These are phyloP conservation scores for Chlorella vulgaris DNA, from an alignment of 139 green algal genomes.

Conservation along the genomic window DNA sequence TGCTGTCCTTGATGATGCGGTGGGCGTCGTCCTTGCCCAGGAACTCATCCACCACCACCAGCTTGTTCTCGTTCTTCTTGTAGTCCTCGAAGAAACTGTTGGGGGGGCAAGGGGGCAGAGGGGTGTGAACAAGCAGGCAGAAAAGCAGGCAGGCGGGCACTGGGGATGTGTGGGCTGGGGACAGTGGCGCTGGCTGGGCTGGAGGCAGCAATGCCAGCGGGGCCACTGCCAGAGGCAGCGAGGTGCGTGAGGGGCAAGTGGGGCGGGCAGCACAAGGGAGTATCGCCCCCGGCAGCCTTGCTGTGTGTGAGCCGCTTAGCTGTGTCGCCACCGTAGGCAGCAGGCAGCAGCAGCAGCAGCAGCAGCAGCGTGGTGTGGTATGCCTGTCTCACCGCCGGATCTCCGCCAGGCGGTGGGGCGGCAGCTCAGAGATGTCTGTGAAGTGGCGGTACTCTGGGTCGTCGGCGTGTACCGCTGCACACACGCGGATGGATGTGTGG, in stretches of 20 bases:
- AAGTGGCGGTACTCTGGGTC: slow-evolving; percentile 91
- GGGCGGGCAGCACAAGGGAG: too few species aligned
- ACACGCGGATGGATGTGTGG: too few species aligned
- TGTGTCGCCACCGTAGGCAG: too few species aligned
- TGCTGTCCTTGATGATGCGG: slow-evolving; percentile 73
- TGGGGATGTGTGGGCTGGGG: not conserved
- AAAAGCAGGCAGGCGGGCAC: not conserved
- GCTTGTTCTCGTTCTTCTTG: slow-evolving; percentile 97
- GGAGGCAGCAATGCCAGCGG: too few species aligned
- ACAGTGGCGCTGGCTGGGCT: too few species aligned
- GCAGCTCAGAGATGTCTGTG: slow-evolving; percentile 90
- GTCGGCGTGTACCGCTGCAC: slow-evolving; percentile 56
- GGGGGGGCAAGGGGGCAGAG: not conserved
- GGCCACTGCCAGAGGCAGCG: too few species aligned
- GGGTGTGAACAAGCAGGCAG: not conserved
- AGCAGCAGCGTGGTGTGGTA: not conserved
- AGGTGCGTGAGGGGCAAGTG: too few species aligned
- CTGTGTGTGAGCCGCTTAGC: too few species aligned
- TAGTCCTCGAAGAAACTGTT: slow-evolving; percentile 95
- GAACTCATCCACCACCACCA: slow-evolving; percentile 93
- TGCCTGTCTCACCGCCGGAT: slow-evolving; percentile 62
- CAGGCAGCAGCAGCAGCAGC: too few species aligned
- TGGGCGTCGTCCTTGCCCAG: slow-evolving; percentile 76
- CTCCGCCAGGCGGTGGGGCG: slow-evolving; percentile 84
- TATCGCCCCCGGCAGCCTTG: not conserved